Base-by-base conservation (phyloP, 345 rosid species). In the Gossypium stocksii region DNA sequence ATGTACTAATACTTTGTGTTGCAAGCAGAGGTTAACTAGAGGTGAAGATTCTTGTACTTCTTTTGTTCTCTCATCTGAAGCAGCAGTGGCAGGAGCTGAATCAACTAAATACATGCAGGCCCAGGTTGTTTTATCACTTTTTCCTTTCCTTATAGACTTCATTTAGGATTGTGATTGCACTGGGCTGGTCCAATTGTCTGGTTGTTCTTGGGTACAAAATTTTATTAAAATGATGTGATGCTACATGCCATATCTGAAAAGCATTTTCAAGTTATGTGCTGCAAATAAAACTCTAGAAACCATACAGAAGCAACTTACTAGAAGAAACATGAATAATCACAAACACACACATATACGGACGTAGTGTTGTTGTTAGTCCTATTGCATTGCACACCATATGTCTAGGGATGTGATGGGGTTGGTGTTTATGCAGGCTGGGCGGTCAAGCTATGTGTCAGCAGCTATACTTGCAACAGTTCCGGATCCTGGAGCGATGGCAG, bases 401-500 rank as follows among this genome's bases (percentile, higher is more conserved):
- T 10, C 12, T 48, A 48, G 12, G 52, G 4, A 48, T 2, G 52
- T 48, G 52, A 34, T 48, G 52, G 51, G 3, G 52, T 2, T 48
- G 52, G 52, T 12, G 4, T 48, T 10, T 53, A 34, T 29, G 68
- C 88, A 94, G 97, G 98, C 93, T 66, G 97, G 97, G 61, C 90
- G 97, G 51, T 90, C 97, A 29, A 82, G 89, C 81, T 94, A 92
- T 66, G 86, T 94, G 45, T 82, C 94, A 0, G 73, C 77, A 1
- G 92, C 86, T 72, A 79, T 83, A 52, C 89, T 94, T 48, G 86
- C 87, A 13, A 70, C 86, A 2, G 94, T 87, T 75, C 97, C 97
- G 22, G 97, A 92, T 79, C 98, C 98, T 0, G 97, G 97, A 41
- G 98, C 98, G n/a, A 87, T 94, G 95, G 97, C 93, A 3, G 92